Conservation (phyloP, 1,139 yeast genomes). For the Zygoascus sp. region DNA sequence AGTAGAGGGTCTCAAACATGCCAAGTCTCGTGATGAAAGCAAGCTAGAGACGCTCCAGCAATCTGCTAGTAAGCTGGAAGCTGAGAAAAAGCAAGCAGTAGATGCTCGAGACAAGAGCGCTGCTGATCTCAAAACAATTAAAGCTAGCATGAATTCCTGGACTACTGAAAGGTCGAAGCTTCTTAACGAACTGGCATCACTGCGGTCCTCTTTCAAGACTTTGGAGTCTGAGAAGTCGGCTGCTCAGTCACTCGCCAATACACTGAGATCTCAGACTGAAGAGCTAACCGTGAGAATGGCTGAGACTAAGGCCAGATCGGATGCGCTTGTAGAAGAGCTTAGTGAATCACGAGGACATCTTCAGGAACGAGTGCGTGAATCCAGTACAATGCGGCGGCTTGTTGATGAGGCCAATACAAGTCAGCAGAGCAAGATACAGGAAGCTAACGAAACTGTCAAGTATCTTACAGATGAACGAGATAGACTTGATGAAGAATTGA, state of each 20-base stretch:
- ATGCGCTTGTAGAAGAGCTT: slow-evolving; percentile 74
- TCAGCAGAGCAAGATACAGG: slow-evolving; percentile 46
- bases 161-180: slow-evolving; percentile 25
- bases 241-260: slow-evolving; percentile 23
- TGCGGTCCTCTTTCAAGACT: slow-evolving; percentile 19
- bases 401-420: slow-evolving; percentile 64
- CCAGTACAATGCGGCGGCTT: slow-evolving; percentile 65
- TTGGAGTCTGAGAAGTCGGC: slow-evolving; percentile 21
- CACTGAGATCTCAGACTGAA: slow-evolving; percentile 59
- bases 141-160: slow-evolving; percentile 24
- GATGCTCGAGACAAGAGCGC: slow-evolving; percentile 46
- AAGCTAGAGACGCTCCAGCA: slow-evolving; percentile 25
- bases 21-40: slow-evolving; percentile 27
- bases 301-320: slow-evolving; percentile 58
- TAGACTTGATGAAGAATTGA: slow-evolving; percentile 51
- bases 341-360: slow-evolving; percentile 65
- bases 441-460: slow-evolving; percentile 43
- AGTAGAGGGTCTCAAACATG: slow-evolving; percentile 20
- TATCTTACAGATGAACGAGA: slow-evolving; percentile 54
- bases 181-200: slow-evolving; percentile 18
- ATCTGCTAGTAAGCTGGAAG: slow-evolving; percentile 27
- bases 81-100: slow-evolving; percentile 38
- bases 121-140: slow-evolving; percentile 38
- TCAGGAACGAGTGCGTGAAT: slow-evolving; percentile 77
- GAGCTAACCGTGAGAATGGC: slow-evolving; percentile 65